A percentile compares a stretch with the other conserved stretches of the same genome.
phyloP scores from a whole-genome alignment of 306 rosid species.

The Mimosa bimucronata region DNA sequence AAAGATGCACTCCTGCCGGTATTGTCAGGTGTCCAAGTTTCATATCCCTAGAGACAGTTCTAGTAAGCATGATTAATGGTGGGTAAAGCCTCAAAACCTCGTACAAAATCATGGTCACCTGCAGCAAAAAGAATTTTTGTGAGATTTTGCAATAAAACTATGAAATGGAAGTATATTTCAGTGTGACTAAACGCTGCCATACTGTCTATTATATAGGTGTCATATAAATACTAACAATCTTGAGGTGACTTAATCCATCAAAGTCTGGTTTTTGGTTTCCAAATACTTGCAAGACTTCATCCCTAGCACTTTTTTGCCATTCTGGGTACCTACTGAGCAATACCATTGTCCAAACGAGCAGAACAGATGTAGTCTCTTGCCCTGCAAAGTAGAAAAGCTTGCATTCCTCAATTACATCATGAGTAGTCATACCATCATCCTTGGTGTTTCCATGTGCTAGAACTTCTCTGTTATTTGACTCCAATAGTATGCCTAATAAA shows the following conservation, averaged over 20 bases:
- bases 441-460: slow-evolving; percentile 45
- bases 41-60: slow-evolving; percentile 28
- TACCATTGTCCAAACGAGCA: slow-evolving; percentile 62
- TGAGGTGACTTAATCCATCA: slow-evolving; percentile 56
- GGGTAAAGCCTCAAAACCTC: slow-evolving; percentile 69
- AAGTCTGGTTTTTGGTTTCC: slow-evolving; percentile 47
- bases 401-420: slow-evolving; percentile 60
- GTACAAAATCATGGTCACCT: slow-evolving; percentile 58
- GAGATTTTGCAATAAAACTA: not conserved
- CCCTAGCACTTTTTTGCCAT: slow-evolving; percentile 66
- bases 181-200: too few species aligned
- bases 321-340: slow-evolving; percentile 40
- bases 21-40: slow-evolving; percentile 47
- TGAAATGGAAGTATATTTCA: too few species aligned
- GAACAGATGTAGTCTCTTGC: slow-evolving; percentile 58
- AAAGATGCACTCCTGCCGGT: slow-evolving; percentile 45
- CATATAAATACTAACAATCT: slow-evolving; percentile 49
- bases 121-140: not conserved
- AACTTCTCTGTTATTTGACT: slow-evolving; percentile 53
- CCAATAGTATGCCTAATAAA: slow-evolving; percentile 47
- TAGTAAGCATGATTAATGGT: not conserved
- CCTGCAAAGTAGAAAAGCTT: slow-evolving; percentile 61
- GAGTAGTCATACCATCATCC: slow-evolving; percentile 45
- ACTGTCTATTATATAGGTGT: not conserved
- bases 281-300: slow-evolving; percentile 53